Base-by-base conservation (phyloP, 2,329 filamentous ascomycete genomes). In the Exophiala phaeomuriformis region DNA sequence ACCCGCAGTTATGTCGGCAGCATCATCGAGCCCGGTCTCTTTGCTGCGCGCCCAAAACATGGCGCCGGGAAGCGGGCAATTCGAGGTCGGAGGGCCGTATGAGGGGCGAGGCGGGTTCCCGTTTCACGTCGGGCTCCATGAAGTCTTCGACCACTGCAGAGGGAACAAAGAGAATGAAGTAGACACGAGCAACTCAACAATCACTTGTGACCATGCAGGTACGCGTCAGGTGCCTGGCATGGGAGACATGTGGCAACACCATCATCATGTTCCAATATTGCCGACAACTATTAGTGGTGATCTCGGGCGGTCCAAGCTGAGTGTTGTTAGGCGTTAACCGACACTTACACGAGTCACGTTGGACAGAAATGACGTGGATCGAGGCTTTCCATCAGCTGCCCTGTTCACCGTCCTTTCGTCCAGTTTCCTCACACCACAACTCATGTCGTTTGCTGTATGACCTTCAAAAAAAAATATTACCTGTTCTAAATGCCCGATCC, bases 141-240 rank as follows among this genome's bases (percentile, higher is more conserved):
- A 49, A 59, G 40, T 52, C 39, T 10, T 12, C 12, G 10, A 45
- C 19, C 33, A 31, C 36, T 31, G 42, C 31, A 28, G 45, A 46
- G 37, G 40, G 29, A 33, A 39, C 31, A 19, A 41, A 19, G 35
- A 32, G 12, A 30, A 31, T 19, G 19, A 19, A 19, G 19, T 19
- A 19, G 19, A 8, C 32, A 33, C 35, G n/a, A 43, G 32, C 35
- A 47, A 31, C 10, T 35, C 33, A 43, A 45, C 27, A n/a, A 51
- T 42, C 32, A 46, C 30, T 52, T 40, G 49, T 49, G 53, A 33
- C n/a, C 51, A 59, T 54, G 57, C 57, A 59, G 57, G 57, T 59
- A 59, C 57, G 57, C 51, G 54, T 55, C 49, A 49, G 52, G 55
- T 54, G 45, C 53, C 57, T 59, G 57, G 47, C 47, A 53, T 41